These are phyloP conservation scores for Sporothrix sp. DNA, from an alignment of 2,329 filamentous ascomycete species.

Conservation along the genomic window DNA sequence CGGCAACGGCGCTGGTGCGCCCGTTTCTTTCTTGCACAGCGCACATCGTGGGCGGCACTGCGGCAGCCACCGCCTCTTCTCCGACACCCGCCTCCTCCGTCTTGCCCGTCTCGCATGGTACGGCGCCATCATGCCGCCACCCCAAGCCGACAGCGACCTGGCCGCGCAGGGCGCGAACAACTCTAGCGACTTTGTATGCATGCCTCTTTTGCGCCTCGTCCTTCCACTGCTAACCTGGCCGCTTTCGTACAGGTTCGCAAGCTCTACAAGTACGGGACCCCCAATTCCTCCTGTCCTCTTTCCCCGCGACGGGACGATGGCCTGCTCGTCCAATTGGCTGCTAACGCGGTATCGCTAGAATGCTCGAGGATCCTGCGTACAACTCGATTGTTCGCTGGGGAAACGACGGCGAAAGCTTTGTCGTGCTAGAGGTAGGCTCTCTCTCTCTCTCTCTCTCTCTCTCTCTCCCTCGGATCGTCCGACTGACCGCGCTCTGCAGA, in stretches of 20 bases:
- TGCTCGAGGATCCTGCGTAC: slow-evolving; percentile 93
- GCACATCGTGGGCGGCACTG: too few species aligned
- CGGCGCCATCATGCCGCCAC: slow-evolving; percentile 20
- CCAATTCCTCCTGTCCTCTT: slow-evolving; percentile 11
- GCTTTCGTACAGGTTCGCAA: slow-evolving; percentile 68
- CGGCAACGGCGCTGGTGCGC: neutral
- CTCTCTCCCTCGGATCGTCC: neutral
- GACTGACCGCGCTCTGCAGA: slow-evolving; percentile 43
- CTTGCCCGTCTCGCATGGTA: slow-evolving; percentile 17
- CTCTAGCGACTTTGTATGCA: slow-evolving; percentile 89
- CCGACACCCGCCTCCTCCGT: neutral
- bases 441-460: neutral
- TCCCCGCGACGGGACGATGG: neutral
- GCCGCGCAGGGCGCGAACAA: slow-evolving; percentile 50
- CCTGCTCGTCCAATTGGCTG: neutral
- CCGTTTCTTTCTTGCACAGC: too few species aligned
- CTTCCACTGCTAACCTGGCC: slow-evolving; percentile 6
- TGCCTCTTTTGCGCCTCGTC: neutral
- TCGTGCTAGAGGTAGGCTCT: slow-evolving; percentile 76
- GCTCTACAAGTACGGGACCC: slow-evolving; percentile 70
- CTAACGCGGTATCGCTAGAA: slow-evolving; percentile 43
- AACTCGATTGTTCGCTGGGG: slow-evolving; percentile 92
- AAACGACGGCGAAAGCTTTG: slow-evolving; percentile 88
- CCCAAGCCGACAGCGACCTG: slow-evolving; percentile 28
- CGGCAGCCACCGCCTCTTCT: neutral